Conservation (phyloP, 108 stramenopile species). For the Fragilaria crotonensis region DNA sequence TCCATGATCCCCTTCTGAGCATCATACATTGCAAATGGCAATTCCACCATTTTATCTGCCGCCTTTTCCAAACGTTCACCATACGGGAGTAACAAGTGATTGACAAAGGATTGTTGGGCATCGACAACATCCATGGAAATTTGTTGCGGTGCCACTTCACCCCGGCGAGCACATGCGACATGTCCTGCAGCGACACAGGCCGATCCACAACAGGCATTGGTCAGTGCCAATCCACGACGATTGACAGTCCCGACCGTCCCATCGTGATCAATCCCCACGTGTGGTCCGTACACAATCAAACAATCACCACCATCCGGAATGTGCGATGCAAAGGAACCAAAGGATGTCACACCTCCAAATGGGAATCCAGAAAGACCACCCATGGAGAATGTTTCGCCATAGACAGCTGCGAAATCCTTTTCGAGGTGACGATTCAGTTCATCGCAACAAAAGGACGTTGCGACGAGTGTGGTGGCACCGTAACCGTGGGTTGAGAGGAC, state of each 20-base stretch:
- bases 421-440: conserved; percentile 21
- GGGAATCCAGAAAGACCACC: conserved; percentile 46
- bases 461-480: conserved; percentile 40
- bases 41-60: conserved; percentile 17
- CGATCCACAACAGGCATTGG: conserved; percentile 24
- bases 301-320: conserved; percentile 29
- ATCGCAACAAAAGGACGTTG: conserved; percentile 38
- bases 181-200: conserved; percentile 23
- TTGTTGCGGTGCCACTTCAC: conserved; percentile 3
- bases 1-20: conserved; percentile 15
- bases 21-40: conserved; percentile 23
- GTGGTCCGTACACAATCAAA: conserved; percentile 31
- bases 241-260: conserved; percentile 32
- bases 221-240: conserved; percentile 21
- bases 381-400: conserved; percentile 44
- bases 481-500: conserved; percentile 17
- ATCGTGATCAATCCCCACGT: conserved; percentile 28
- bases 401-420: conserved; percentile 17
- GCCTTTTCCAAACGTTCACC: conserved; percentile 21
- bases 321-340: conserved; percentile 27
- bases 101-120: conserved; percentile 18
- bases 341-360: conserved; percentile 32
- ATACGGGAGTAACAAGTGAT: conserved; percentile 16
- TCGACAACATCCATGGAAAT: conserved; percentile 14
- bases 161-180: conserved; percentile 2